Evolutionary conservation across 2,329 filamentous ascomycete genomes (phyloP), one percentile per base, ranked within the genome.

Genomic region (Phialocephala sp.): DNA sequence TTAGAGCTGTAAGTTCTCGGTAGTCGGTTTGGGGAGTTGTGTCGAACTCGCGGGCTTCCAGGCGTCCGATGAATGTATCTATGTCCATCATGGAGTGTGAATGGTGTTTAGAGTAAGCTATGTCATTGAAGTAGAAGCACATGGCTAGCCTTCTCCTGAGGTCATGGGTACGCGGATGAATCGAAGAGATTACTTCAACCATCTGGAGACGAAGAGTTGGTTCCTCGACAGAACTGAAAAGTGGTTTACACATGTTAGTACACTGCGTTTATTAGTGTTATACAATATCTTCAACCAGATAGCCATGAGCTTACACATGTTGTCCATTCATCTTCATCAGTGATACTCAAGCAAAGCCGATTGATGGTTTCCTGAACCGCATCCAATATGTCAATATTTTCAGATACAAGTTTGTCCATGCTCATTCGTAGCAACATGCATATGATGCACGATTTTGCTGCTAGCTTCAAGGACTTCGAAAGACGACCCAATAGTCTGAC

Each of bases 91-190:
- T 72, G 24, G 77, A 73, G 62, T 84, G 78, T 0, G 83, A 78
- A 32, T 80, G 76, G 14, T 77, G 74, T 35, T 77, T 75, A 9
- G 80, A 79, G 1, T 84, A 77, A 0, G 76, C 68, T 0, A 80
- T 71, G 68, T 88, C 81, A 36, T 81, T 75, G 66, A 91, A 85
- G 68, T 92, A 81, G 69, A 87, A 89, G 1, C 85, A 83, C 5
- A 89, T 79, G 2, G 91, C 90, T 8, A 95, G 81, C 39, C 89
- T 82, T 12, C 89, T 84, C 37, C 89, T 85, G 35, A 94, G 79
- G 41, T 89, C 84, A 67, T 89, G 84, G 1, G 85, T 76, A 39
- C 79, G 77, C 18, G 80, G 72, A 3, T 80, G 82, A 6, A 79
- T 80, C 11, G 84, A 79, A 0, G 90, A 87, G 18, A 94, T 81